Percentiles rank a stretch among this genome's conserved stretches.
These are phyloP conservation scores for Fraxinus latifolia DNA, from an alignment of 305 asterid genomes.

Conservation along the genomic window DNA sequence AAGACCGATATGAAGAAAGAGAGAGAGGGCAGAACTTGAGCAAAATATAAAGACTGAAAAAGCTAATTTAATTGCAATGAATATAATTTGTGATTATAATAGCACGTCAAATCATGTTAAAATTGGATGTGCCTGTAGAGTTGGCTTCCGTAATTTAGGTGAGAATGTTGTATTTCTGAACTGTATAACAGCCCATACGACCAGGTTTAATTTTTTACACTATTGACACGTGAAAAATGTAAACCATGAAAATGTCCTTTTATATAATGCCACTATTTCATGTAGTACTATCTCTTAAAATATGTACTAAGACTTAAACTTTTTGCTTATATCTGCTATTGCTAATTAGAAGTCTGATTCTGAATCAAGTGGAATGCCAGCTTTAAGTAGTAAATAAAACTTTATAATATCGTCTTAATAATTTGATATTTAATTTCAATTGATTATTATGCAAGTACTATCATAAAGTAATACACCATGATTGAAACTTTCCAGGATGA, in stretches of 20 bases:
- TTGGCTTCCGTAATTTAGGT: not conserved
- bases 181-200: not conserved
- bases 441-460: not conserved
- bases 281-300: not conserved
- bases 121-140: not conserved
- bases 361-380: not conserved
- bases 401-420: not conserved
- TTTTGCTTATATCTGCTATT: not conserved
- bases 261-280: not conserved
- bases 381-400: constrained; percentile 10
- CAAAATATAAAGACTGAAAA: not conserved
- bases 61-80: not conserved
- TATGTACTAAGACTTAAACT: not conserved
- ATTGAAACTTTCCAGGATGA: constrained; percentile 59
- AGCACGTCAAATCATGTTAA: not conserved
- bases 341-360: not conserved
- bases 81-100: not conserved
- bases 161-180: not conserved
- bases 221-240: not conserved
- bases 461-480: constrained; percentile 9
- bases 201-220: not conserved
- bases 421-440: not conserved
- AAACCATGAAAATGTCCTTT: not conserved
- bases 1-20: not conserved
- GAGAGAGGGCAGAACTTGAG: not conserved